Evolutionary conservation across 2,329 filamentous ascomycete species (phyloP), one percentile per base, ranked within the genome.

Genomic region (Xylariaceae sp.): DNA sequence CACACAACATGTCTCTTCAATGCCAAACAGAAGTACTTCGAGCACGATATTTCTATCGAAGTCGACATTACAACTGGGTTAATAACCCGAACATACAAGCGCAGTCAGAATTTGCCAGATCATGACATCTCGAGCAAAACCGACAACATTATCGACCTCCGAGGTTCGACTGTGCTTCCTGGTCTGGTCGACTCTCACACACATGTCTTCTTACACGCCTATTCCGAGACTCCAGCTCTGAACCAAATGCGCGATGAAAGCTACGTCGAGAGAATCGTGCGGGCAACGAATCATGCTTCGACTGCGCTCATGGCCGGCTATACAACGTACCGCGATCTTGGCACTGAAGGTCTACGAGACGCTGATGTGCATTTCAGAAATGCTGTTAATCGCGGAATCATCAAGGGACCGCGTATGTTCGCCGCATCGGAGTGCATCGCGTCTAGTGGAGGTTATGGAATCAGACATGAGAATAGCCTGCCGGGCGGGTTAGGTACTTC

Each of bases 201-300:
- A 1, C 79, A 82, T 60, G 72, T 82, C n/a, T 81, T 82, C 57
- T 67, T 81, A 7, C 79, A 82, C 60, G 65, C 73, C 0, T 78
- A 78, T 60, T 64, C 64, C 62, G 75, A 65, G 9, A 53, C 59
- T 12, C 52, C 56, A 2, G 43, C 56, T 5, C 9, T 59, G 36
- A 47, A 76, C 38, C 81, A 84, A 60, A 78, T 82, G 66, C 76
- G 80, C 34, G 79, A 84, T 55, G 79, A 83, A 58, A 79, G 77
- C 51, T 64, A 79, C n/a, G 73, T 81, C 7, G 81, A 85, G 60
- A 71, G 80, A 18, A 71, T 76, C 19, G 73, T 84, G 44, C 76
- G 81, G 16, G 76, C 77, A 0, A 75, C 76, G 6, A 79, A 81
- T 53, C 76, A 82, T 55, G 74, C 73, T 54, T 76, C 75, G 42